phyloP scores from a whole-genome alignment of 2,329 filamentous ascomycete species.

The Ophiosphaerella narmari region DNA sequence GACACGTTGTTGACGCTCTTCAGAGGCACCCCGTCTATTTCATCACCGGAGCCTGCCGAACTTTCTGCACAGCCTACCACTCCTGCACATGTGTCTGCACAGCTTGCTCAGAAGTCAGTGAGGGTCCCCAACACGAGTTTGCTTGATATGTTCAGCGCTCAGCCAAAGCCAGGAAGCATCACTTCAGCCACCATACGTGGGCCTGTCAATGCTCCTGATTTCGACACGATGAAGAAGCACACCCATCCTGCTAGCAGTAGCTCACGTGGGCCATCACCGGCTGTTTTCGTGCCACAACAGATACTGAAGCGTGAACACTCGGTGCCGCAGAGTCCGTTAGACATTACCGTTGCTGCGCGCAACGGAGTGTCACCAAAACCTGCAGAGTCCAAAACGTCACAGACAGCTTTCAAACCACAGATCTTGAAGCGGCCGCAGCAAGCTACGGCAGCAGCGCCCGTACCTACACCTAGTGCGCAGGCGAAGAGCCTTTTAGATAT shows the following conservation, averaged over 20 bases:
- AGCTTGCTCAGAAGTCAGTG: conserved; percentile 21
- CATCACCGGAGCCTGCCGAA: conserved; percentile 33
- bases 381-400: conserved; percentile 11
- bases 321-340: conserved; percentile 7
- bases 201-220: conserved; percentile 50
- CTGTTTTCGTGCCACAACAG: conserved; percentile 34
- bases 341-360: background rate
- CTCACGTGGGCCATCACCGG: conserved; percentile 37
- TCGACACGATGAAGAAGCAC: conserved; percentile 45
- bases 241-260: conserved; percentile 26
- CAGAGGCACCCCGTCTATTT: conserved; percentile 34
- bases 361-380: conserved; percentile 9
- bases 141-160: conserved; percentile 22
- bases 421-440: conserved; percentile 43
- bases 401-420: conserved; percentile 39
- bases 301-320: conserved; percentile 28
- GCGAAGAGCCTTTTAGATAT: conserved; percentile 14
- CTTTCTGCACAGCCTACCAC: conserved; percentile 51
- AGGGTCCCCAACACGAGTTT: conserved; percentile 22
- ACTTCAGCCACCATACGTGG: conserved; percentile 49
- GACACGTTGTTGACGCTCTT: conserved; percentile 54
- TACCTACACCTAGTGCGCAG: conserved; percentile 5
- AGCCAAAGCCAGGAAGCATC: conserved; percentile 27
- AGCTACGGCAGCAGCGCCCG: conserved; percentile 22
- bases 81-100: conserved; percentile 34